Percentiles rank a stretch among this genome's conserved stretches.
phyloP scores from a whole-genome alignment of 176 grass and related monocot genomes.

The Panicum miliaceum region DNA sequence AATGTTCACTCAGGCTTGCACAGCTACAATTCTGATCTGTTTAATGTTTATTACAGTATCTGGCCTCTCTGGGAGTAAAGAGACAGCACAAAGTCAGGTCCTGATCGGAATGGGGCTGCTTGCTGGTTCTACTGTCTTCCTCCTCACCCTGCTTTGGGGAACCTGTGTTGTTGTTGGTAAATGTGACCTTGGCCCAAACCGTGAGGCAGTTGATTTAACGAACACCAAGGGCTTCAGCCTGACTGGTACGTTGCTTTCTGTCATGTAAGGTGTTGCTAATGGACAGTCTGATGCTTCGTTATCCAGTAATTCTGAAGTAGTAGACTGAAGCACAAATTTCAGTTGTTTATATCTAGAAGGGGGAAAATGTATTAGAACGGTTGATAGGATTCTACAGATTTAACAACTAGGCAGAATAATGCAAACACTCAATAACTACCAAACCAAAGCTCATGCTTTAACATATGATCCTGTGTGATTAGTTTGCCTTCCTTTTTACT shows the following conservation, averaged over 20 bases:
- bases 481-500: not conserved
- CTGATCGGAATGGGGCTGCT: slow-evolving; percentile 94
- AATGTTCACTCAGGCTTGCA: slow-evolving; percentile 13
- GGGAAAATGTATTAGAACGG: not conserved
- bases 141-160: slow-evolving; percentile 93
- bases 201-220: slow-evolving; percentile 54
- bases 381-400: not conserved
- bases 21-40: slow-evolving; percentile 13
- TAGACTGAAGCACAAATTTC: not conserved
- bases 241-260: slow-evolving; percentile 53
- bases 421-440: not conserved
- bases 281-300: not conserved
- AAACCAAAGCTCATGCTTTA: not conserved
- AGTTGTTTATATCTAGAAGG: not conserved
- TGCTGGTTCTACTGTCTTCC: slow-evolving; percentile 94
- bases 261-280: not conserved
- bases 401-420: slow-evolving; percentile 12
- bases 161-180: slow-evolving; percentile 95
- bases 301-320: not conserved
- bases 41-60: slow-evolving; percentile 63
- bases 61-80: slow-evolving; percentile 88
- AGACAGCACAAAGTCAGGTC: slow-evolving; percentile 94
- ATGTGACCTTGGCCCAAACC: slow-evolving; percentile 67
- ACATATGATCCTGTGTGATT: not conserved
- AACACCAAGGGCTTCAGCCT: slow-evolving; percentile 71